Evolutionary conservation across 2,329 filamentous ascomycete genomes (phyloP).

Genomic region (Aurifilum marmelostoma): DNA sequence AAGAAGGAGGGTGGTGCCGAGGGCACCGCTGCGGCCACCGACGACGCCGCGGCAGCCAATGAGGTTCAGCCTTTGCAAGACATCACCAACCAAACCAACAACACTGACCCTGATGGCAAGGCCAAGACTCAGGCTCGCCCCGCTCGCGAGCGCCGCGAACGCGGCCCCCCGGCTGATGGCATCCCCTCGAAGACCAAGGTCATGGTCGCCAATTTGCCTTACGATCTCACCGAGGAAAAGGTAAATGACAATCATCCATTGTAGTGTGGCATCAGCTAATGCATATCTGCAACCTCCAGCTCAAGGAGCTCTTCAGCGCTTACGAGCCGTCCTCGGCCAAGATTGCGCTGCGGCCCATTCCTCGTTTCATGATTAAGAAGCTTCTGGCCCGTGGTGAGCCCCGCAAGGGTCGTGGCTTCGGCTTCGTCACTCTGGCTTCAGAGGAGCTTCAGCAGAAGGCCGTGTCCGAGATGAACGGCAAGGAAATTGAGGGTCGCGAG

Average conservation of each 20-base stretch:
- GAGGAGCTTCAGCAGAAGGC: conserved; percentile 98
- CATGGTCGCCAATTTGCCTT: conserved; percentile 99
- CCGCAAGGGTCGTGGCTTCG: conserved; percentile 98
- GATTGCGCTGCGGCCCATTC: conserved; percentile 97
- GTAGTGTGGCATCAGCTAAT: conserved; percentile 16
- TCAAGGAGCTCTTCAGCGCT: conserved; percentile 93
- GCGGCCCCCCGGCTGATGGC: conserved; percentile 96
- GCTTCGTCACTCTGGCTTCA: conserved; percentile 93
- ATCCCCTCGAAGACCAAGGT: conserved; percentile 99
- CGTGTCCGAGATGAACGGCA: conserved; percentile 97
- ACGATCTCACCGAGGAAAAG: conserved; percentile 97
- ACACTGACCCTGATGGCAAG: conserved; percentile 64
- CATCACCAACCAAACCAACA: conserved; percentile 57
- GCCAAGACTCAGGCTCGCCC: conserved; percentile 57
- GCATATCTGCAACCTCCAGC: conserved; percentile 55
- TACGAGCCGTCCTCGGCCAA: conserved; percentile 95
- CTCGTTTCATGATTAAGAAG: conserved; percentile 99
- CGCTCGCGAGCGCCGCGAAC: conserved; percentile 71
- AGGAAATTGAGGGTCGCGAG: conserved; percentile 97
- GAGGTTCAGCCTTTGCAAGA: conserved; percentile 65
- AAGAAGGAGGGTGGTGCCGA: conserved; percentile 55
- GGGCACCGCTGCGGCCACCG: conserved; percentile 51
- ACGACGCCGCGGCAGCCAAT: conserved; percentile 50
- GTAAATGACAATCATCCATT: conserved; percentile 52
- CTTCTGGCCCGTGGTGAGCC: conserved; percentile 96